A percentile compares a stretch with the other conserved stretches of the same genome.
Conservation (phyloP, 257 asterid genomes). For the Linaria vulgaris region DNA sequence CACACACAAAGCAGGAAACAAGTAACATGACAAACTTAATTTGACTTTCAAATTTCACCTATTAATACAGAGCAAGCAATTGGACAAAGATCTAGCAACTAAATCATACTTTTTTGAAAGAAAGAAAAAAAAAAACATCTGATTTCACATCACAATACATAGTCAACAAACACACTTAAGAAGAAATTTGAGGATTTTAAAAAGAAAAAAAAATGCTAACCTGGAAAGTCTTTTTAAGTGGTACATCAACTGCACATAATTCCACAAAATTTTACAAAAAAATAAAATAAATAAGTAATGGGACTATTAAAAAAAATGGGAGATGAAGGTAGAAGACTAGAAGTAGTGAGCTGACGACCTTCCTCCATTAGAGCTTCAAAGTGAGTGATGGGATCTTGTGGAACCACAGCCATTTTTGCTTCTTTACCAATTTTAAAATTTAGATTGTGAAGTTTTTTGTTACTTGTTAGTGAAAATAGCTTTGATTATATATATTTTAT, state of each 20-base stretch:
- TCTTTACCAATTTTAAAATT: too few relatives aligned
- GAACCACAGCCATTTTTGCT: constrained; percentile 56
- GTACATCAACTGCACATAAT: constrained; percentile 57
- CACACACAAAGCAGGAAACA: too few relatives aligned
- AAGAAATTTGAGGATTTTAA: neutral
- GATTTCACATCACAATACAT: constrained; percentile 9
- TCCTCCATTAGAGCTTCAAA: constrained; percentile 56
- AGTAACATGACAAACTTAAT: neutral
- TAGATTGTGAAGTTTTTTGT: too few relatives aligned
- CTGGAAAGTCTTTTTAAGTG: constrained; percentile 57
- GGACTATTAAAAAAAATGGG: constrained; percentile 23
- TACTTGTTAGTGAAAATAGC: too few relatives aligned
- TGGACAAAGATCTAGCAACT: constrained; percentile 22
- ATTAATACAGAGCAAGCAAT: constrained; percentile 7
- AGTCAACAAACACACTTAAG: neutral
- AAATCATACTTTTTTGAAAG: constrained; percentile 6
- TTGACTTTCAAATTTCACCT: constrained; percentile 13
- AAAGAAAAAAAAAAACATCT: neutral
- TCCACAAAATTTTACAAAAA: neutral
- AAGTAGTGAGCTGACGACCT: constrained; percentile 44
- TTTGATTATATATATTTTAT: too few relatives aligned
- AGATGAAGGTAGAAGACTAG: neutral
- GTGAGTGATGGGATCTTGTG: constrained; percentile 58
- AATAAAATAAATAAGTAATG: constrained; percentile 8
- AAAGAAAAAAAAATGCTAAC: constrained; percentile 27